Evolutionary conservation across 2,329 filamentous ascomycete genomes (phyloP).

Genomic region (Diaporthe sp.): DNA sequence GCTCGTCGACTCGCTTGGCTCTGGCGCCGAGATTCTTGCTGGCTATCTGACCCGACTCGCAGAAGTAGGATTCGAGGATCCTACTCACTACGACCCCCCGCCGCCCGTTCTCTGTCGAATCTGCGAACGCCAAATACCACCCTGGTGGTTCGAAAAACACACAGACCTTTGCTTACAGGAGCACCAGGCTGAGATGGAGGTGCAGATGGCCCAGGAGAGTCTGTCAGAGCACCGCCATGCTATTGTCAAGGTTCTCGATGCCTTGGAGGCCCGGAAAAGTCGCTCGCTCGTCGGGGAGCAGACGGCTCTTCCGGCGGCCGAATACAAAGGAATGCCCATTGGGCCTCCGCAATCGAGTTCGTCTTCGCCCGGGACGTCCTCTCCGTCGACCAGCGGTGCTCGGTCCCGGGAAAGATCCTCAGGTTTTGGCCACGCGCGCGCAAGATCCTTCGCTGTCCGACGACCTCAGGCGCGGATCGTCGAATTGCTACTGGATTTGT

Average conservation of each 20-base stretch:
- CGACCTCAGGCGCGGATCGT: conserved; percentile 93
- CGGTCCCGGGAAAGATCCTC: conserved; percentile 78
- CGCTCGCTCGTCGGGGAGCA: conserved; percentile 70
- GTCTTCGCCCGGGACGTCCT: conserved; percentile 78
- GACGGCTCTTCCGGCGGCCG: conserved; percentile 69
- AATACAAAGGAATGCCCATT: conserved; percentile 91
- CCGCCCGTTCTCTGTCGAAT: conserved; percentile 93
- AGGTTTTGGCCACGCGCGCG: conserved; percentile 83
- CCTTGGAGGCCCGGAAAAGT: conserved; percentile 83
- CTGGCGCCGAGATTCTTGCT: conserved; percentile 93
- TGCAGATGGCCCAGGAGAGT: conserved; percentile 94
- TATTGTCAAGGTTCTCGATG: conserved; percentile 95
- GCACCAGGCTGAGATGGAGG: conserved; percentile 96
- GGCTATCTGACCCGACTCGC: conserved; percentile 92
- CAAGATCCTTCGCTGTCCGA: conserved; percentile 90
- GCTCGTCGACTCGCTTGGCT: conserved; percentile 92
- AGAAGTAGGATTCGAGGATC: conserved; percentile 83
- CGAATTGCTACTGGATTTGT: conserved; percentile 92
- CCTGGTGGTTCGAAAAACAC: conserved; percentile 99
- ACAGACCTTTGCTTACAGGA: conserved; percentile 96
- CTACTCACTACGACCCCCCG: conserved; percentile 82
- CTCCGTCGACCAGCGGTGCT: conserved; percentile 78
- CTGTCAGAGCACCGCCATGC: conserved; percentile 92
- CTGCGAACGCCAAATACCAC: conserved; percentile 95
- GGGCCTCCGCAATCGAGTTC: conserved; percentile 79